These are phyloP conservation scores for Trichoderma simmonsii DNA, from an alignment of 2,329 filamentous ascomycete genomes.

Conservation along the genomic window DNA sequence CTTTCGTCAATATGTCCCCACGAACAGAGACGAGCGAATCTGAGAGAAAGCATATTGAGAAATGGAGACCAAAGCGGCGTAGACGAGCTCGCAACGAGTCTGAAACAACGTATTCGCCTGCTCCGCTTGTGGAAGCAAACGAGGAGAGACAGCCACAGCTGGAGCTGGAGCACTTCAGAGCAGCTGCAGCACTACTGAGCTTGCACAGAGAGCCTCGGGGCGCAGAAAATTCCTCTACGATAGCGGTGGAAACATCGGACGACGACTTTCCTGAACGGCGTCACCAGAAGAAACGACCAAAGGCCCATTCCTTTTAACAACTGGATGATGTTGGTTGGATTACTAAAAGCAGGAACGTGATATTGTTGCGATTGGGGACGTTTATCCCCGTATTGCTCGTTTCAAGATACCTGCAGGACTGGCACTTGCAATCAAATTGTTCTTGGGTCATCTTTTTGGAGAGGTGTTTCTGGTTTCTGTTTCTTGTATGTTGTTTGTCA, in stretches of 20 bases:
- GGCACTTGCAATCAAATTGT: slow-evolving; percentile 3
- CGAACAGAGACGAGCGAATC: neutral
- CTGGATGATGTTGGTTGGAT: neutral
- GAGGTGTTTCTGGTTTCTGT: neutral
- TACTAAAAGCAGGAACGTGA: neutral
- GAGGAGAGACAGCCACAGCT: neutral
- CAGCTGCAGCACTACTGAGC: slow-evolving; percentile 19
- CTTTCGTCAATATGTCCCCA: neutral
- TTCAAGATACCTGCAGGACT: slow-evolving; percentile 7
- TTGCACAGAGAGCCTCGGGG: slow-evolving; percentile 13
- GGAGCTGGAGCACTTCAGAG: slow-evolving; percentile 16
- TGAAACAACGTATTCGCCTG: neutral
- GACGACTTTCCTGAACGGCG: neutral
- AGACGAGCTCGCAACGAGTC: neutral
- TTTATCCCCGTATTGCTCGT: neutral
- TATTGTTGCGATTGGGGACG: neutral
- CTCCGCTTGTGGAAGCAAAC: neutral
- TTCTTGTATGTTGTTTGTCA: neutral
- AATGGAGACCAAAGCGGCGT: slow-evolving; percentile 12
- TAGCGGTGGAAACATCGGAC: neutral
- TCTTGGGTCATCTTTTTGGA: neutral
- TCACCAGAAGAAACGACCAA: slow-evolving; percentile 18
- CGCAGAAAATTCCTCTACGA: neutral
- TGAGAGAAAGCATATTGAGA: neutral
- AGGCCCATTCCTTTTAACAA: slow-evolving; percentile 9